These are phyloP conservation scores for Aspergillus aculeatinus DNA, from an alignment of 2,329 filamentous ascomycete genomes.

Conservation along the genomic window DNA sequence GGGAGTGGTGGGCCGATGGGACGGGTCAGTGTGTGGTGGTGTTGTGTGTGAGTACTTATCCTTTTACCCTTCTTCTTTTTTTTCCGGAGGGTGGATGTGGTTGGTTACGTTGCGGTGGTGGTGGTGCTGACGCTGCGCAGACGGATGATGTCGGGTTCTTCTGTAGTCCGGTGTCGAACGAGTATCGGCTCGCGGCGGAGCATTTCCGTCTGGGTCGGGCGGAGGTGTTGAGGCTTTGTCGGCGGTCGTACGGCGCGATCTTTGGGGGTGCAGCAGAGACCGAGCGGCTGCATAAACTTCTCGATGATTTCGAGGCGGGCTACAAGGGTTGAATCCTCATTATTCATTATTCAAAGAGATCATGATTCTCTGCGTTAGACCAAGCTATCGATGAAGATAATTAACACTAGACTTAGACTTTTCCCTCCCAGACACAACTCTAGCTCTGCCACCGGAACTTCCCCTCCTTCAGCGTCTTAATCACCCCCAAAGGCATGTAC, in stretches of 20 bases:
- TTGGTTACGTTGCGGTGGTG: neutral
- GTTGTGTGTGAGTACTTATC: constrained; percentile 59
- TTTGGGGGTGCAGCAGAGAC: constrained; percentile 66
- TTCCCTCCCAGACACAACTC: neutral
- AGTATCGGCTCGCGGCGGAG: constrained; percentile 70
- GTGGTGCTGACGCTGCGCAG: constrained; percentile 43
- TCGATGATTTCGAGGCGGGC: constrained; percentile 23
- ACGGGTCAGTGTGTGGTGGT: constrained; percentile 55
- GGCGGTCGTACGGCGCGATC: constrained; percentile 62
- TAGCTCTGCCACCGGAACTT: constrained; percentile 45
- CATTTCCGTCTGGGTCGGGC: constrained; percentile 61
- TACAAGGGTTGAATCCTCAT: constrained; percentile 7
- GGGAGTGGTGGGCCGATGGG: constrained; percentile 63
- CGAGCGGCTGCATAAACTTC: constrained; percentile 23
- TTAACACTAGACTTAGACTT: neutral
- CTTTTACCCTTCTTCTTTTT: too few species aligned
- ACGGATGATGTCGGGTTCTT: constrained; percentile 85
- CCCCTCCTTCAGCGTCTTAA: constrained; percentile 43
- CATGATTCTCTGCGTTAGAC: neutral
- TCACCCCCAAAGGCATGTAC: constrained; percentile 45
- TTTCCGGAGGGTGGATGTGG: too few species aligned
- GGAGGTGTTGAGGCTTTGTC: constrained; percentile 57
- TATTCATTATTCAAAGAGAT: too few species aligned
- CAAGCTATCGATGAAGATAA: neutral
- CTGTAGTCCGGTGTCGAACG: constrained; percentile 71